Conservation (phyloP, 2,329 filamentous ascomycete species). For the Sclerotinia trifoliorum region DNA sequence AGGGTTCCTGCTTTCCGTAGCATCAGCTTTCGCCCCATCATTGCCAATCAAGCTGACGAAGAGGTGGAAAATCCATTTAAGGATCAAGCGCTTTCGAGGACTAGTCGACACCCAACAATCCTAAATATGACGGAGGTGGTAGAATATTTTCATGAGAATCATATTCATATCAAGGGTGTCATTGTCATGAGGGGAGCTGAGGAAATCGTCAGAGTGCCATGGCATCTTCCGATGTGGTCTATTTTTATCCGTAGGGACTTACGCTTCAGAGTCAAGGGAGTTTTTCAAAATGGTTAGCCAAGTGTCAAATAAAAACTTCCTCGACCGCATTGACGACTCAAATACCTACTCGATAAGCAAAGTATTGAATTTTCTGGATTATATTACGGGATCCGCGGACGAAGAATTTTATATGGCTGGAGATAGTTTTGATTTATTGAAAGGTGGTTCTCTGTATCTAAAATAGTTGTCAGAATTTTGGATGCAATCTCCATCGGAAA, state of each 20-base stretch:
- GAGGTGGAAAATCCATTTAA: slow-evolving; percentile 3
- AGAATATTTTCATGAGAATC: background rate
- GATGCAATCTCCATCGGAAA: background rate
- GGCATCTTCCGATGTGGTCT: background rate
- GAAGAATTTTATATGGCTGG: background rate
- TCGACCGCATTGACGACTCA: background rate
- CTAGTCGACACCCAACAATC: background rate
- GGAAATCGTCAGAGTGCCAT: background rate
- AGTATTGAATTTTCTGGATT: background rate
- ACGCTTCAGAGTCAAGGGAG: background rate
- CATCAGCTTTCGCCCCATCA: background rate
- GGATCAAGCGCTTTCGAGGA: background rate
- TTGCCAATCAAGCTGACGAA: background rate
- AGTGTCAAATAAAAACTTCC: background rate
- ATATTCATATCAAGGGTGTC: background rate
- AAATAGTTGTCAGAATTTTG: background rate
- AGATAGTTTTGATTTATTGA: background rate
- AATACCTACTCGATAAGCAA: background rate
- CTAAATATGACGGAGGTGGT: background rate
- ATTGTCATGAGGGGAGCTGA: background rate
- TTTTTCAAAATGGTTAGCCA: background rate
- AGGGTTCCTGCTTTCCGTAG: background rate
- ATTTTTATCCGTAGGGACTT: background rate
- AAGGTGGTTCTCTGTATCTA: background rate
- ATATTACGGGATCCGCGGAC: background rate